Percentiles rank a stretch among this genome's conserved stretches.
phyloP scores from a whole-genome alignment of 331 rosid species.

The Ulmus americana region DNA sequence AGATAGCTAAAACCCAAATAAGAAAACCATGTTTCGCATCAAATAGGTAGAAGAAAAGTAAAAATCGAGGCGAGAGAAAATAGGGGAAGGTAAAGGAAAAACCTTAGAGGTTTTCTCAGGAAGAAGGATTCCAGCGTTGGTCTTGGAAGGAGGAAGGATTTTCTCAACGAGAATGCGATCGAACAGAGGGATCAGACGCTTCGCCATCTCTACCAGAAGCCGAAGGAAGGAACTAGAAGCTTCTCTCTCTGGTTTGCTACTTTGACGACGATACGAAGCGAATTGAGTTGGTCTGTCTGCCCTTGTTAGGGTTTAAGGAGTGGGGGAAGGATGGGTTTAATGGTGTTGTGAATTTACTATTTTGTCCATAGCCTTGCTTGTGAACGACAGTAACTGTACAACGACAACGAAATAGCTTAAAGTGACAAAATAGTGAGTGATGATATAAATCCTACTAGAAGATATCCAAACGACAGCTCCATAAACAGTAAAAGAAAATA shows the following conservation, averaged over 20 bases:
- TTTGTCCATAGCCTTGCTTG: not conserved
- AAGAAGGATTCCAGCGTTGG: constrained; percentile 34
- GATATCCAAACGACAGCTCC: no score
- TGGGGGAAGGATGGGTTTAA: constrained; percentile 9
- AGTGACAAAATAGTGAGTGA: no score
- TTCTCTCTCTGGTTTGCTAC: not conserved
- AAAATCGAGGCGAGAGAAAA: not conserved
- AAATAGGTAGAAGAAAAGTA: not conserved
- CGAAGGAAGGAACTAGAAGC: not conserved
- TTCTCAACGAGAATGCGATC: constrained; percentile 71
- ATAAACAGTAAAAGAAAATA: no score
- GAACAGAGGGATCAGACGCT: constrained; percentile 60
- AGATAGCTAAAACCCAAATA: no score
- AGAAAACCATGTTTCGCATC: not conserved
- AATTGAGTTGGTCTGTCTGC: not conserved
- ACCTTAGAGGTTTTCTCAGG: constrained; percentile 25
- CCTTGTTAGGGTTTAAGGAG: constrained; percentile 15
- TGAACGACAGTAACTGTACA: no score
- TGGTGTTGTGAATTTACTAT: not conserved
- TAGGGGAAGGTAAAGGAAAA: not conserved
- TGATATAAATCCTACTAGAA: no score
- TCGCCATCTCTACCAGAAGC: constrained; percentile 40
- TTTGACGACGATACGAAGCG: not conserved
- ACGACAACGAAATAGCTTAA: no score
- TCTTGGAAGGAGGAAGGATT: constrained; percentile 60